Conservation (phyloP, 2,329 filamentous ascomycete species). For the Hymenoscyphus linearis region DNA sequence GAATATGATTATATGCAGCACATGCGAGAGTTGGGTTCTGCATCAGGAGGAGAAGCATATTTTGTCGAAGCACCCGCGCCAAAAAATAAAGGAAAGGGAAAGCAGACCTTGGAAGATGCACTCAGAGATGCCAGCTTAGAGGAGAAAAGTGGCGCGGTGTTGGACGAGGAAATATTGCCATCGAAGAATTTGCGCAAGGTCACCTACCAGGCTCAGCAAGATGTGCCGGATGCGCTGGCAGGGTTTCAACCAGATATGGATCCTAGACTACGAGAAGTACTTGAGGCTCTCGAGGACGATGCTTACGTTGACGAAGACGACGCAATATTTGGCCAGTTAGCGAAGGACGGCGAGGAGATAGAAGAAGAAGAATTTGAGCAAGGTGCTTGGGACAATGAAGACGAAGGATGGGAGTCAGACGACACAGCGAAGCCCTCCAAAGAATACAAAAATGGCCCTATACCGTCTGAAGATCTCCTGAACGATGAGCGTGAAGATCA, state of each 20-base stretch:
- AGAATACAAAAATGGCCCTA: conserved; percentile 43
- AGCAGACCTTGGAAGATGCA: conserved; percentile 76
- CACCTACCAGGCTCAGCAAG: conserved; percentile 89
- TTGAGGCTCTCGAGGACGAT: conserved; percentile 93
- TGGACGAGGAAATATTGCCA: conserved; percentile 71
- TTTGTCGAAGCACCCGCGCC: conserved; percentile 71
- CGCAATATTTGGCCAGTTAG: conserved; percentile 74
- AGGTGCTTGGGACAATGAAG: conserved; percentile 51
- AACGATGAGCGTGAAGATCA: conserved; percentile 53
- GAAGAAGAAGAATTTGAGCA: conserved; percentile 77
- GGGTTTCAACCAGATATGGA: conserved; percentile 99
- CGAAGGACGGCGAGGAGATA: conserved; percentile 65
- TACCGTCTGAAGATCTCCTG: conserved; percentile 39
- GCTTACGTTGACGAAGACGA: conserved; percentile 81
- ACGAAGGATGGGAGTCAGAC: conserved; percentile 93
- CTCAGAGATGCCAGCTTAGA: conserved; percentile 57
- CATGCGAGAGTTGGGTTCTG: conserved; percentile 77
- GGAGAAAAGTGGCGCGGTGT: conserved; percentile 49
- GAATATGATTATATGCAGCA: conserved; percentile 99
- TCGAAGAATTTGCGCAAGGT: conserved; percentile 71
- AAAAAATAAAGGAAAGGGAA: conserved; percentile 66
- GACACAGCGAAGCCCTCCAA: conserved; percentile 71
- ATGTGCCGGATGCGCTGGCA: conserved; percentile 83
- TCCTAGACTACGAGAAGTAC: conserved; percentile 78
- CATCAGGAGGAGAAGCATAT: conserved; percentile 65